phyloP scores from a whole-genome alignment of 148 eudicot species.

The Rhododendron mucronatum region DNA sequence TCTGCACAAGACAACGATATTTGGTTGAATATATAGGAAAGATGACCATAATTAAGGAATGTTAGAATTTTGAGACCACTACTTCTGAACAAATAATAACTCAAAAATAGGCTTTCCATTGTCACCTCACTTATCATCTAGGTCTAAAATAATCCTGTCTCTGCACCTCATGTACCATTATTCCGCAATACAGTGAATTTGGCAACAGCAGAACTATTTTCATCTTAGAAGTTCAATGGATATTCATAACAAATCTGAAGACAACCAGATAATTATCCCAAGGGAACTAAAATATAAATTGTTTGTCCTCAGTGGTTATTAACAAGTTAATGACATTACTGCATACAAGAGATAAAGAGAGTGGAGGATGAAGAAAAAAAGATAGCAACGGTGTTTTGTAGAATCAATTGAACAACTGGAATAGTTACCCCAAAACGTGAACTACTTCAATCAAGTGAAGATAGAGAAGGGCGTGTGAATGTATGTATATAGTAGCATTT shows the following conservation, averaged over 20 bases:
- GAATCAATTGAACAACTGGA: not conserved
- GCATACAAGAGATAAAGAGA: not conserved
- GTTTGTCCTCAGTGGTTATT: not conserved
- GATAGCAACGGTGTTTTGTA: not conserved
- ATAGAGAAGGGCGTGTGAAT: not conserved
- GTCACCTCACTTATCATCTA: not conserved
- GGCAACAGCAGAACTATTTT: not conserved
- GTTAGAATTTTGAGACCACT: not conserved
- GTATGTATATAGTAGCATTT: not conserved
- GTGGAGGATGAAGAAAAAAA: too few relatives aligned
- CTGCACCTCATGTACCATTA: not conserved
- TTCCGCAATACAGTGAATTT: not conserved
- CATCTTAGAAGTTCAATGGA: not conserved
- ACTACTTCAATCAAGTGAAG: not conserved
- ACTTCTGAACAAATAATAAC: not conserved
- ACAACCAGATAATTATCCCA: not conserved
- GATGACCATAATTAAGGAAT: not conserved
- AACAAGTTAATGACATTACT: not conserved
- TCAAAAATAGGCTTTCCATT: not conserved
- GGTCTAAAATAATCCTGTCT: not conserved
- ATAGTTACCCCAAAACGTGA: not conserved
- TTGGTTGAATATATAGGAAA: not conserved
- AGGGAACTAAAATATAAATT: not conserved
- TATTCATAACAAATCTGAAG: not conserved
- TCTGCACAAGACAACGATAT: constrained; percentile 30